These are phyloP conservation scores for Mediolabrus comicus DNA, from an alignment of 108 stramenopile genomes.

Conservation along the genomic window DNA sequence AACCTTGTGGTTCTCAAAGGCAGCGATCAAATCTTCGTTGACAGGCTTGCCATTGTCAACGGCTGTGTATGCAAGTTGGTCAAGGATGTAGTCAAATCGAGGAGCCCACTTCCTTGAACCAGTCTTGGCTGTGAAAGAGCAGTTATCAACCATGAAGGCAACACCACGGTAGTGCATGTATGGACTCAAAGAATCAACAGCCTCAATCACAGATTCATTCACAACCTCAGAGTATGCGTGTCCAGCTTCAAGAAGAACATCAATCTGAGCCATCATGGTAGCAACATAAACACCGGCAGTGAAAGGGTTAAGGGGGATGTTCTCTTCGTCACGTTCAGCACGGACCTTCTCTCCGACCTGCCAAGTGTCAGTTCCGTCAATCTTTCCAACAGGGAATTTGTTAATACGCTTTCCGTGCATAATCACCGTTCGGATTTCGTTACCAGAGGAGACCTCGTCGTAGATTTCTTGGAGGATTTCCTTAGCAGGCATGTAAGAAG, in stretches of 20 bases:
- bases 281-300: conserved; percentile 98
- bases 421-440: conserved; percentile 97
- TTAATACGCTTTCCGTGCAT: conserved; percentile 93
- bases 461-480: conserved; percentile 99
- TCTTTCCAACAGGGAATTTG: conserved; percentile 96
- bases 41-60: conserved; percentile 93
- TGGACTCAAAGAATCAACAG: conserved; percentile 96
- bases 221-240: conserved; percentile 99
- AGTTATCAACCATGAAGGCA: conserved; percentile 99
- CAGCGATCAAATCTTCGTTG: conserved; percentile 79
- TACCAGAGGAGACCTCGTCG: conserved; percentile 96
- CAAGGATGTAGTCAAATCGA: conserved; percentile 98
- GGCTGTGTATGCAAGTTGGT: conserved; percentile 96
- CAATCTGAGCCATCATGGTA: conserved; percentile 99
- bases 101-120: conserved; percentile 98
- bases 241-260: conserved; percentile 94
- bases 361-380: conserved; percentile 98
- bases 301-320: conserved; percentile 97
- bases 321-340: conserved; percentile 90
- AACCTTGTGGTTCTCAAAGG: conserved; percentile 91
- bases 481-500: conserved; percentile 94
- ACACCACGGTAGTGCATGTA: conserved; percentile 99
- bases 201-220: conserved; percentile 99
- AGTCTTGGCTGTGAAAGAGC: conserved; percentile 98
- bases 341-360: conserved; percentile 95